Evolutionary conservation across 345 rosid species (phyloP).

Genomic region (Geranium brycei): DNA sequence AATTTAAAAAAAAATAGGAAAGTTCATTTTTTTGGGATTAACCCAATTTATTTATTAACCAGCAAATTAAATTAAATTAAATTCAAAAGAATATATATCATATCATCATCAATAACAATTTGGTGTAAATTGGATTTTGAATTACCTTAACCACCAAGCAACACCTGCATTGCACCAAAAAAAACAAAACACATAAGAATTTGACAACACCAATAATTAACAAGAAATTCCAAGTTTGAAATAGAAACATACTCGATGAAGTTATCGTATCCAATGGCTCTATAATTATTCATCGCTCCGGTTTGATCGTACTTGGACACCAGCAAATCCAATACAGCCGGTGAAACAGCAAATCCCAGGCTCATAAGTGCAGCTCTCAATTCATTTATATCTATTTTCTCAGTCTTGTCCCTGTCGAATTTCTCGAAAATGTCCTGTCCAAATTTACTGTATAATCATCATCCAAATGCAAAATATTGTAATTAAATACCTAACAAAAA

Average conservation of each 20-base stretch:
- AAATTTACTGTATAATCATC: background rate
- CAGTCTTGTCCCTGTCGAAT: conserved; percentile 82
- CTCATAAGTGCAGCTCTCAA: conserved; percentile 74
- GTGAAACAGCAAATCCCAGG: conserved; percentile 68
- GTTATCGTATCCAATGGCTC: conserved; percentile 81
- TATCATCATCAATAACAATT: too few relatives aligned
- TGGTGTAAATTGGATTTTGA: background rate
- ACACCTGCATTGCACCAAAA: conserved; percentile 43
- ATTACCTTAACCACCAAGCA: conserved; percentile 89
- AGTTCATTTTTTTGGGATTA: too few relatives aligned
- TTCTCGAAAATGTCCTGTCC: conserved; percentile 63
- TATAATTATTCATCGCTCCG: conserved; percentile 40
- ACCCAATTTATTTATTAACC: too few relatives aligned
- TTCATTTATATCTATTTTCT: conserved; percentile 66
- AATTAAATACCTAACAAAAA: too few relatives aligned
- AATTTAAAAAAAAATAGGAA: too few relatives aligned
- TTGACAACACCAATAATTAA: background rate
- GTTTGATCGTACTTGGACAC: conserved; percentile 77
- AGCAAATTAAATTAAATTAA: too few relatives aligned
- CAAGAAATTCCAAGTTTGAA: background rate
- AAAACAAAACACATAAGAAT: background rate
- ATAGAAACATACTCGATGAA: conserved; percentile 65
- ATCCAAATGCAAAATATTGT: background rate
- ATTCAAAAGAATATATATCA: too few relatives aligned
- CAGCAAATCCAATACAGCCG: conserved; percentile 58